Conservation (phyloP, 495 filamentous ascomycete genomes). For the Lichenothelia convexa region DNA sequence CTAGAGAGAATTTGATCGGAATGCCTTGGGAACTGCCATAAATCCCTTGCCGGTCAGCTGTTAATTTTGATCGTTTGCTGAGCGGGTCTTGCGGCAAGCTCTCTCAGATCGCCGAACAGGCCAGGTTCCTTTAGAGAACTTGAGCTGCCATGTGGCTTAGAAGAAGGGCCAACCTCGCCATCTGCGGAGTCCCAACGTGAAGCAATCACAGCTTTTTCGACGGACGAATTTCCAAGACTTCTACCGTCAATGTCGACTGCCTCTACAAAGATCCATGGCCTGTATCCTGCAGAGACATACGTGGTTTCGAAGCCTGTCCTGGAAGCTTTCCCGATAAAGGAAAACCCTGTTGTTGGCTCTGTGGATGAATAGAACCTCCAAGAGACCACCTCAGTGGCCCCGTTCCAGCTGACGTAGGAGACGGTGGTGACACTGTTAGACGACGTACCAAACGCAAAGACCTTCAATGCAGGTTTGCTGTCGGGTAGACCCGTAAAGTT, state of each 20-base stretch:
- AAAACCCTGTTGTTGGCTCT: not conserved
- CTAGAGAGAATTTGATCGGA: no score
- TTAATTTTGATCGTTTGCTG: no score
- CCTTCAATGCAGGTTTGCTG: constrained; percentile 1
- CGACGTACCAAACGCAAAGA: not conserved
- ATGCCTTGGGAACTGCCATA: no score
- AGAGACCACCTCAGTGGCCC: constrained; percentile 4
- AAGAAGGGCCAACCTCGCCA: no score
- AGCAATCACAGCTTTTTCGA: no score
- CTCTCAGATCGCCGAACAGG: no score
- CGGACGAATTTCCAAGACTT: constrained; percentile 3
- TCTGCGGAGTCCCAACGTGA: no score
- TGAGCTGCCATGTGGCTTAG: no score
- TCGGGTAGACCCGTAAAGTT: constrained; percentile 4
- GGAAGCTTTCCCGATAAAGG: not conserved
- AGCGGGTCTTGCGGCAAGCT: no score
- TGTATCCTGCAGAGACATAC: not conserved
- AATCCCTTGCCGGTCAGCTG: no score
- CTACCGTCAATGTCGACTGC: not conserved
- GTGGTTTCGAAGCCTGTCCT: constrained; percentile 2
- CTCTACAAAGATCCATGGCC: constrained; percentile 2
- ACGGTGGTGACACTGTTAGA: constrained; percentile 3
- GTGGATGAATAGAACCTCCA: constrained; percentile 2
- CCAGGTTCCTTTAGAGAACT: no score
- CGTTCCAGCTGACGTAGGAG: constrained; percentile 10